phyloP scores from a whole-genome alignment of 139 green algal genomes.

The Haematococcus sp. region DNA sequence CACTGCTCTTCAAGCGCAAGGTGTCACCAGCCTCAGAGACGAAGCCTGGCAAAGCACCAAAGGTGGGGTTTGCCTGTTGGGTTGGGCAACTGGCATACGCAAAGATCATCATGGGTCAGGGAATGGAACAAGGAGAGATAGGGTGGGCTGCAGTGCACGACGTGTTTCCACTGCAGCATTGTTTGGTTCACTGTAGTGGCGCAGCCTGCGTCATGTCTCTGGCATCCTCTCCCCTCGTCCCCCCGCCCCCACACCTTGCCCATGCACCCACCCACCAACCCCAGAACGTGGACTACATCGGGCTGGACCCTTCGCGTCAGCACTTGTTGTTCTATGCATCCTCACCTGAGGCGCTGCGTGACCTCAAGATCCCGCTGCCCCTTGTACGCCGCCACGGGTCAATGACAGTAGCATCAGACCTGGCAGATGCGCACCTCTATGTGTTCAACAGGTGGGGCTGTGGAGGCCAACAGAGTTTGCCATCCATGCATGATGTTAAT shows the following conservation, averaged over 20 bases:
- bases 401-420: slow-evolving; percentile 49
- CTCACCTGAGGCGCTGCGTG: slow-evolving; percentile 47
- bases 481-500: too few species aligned
- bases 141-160: background rate
- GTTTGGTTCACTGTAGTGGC: too few species aligned
- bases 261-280: too few species aligned
- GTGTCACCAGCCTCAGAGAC: slow-evolving; percentile 57
- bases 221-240: too few species aligned
- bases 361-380: slow-evolving; percentile 37
- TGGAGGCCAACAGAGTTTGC: too few species aligned
- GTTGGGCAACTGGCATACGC: background rate
- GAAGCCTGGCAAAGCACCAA: slow-evolving; percentile 75
- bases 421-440: slow-evolving; percentile 67
- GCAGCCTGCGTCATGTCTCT: too few species aligned
- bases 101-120: too few species aligned
- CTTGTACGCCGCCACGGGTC: slow-evolving; percentile 20
- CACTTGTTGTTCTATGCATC: slow-evolving; percentile 69
- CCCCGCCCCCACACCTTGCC: background rate
- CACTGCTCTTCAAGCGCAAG: slow-evolving; percentile 55
- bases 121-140: too few species aligned
- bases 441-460: slow-evolving; percentile 41
- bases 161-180: too few species aligned
- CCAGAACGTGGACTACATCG: slow-evolving; percentile 79
- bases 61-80: slow-evolving; percentile 28
- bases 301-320: slow-evolving; percentile 48